Evolutionary conservation across 257 asterid species (phyloP).

Genomic region (Perilla frutescens): DNA sequence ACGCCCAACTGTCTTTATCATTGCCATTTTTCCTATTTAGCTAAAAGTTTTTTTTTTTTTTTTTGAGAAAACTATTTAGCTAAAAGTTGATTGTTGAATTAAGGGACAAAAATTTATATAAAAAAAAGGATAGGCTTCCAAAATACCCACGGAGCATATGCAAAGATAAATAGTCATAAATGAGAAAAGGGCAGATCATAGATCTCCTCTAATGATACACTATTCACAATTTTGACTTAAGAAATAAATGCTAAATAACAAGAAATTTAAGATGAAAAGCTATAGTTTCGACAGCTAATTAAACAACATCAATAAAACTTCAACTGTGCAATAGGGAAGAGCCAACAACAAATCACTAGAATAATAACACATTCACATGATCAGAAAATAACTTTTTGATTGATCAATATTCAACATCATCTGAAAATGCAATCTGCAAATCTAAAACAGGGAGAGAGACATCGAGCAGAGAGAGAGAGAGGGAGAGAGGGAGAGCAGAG

Average conservation of each 20-base stretch:
- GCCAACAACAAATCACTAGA: too few relatives aligned
- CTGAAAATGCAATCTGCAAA: too few relatives aligned
- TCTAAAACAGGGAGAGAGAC: too few relatives aligned
- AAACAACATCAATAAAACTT: not conserved
- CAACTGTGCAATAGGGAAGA: not conserved
- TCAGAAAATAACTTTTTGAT: too few relatives aligned
- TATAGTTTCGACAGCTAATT: not conserved
- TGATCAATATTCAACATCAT: too few relatives aligned
- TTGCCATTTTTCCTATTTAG: slow-evolving; percentile 10
- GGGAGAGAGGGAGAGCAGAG: too few relatives aligned
- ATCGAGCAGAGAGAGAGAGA: too few relatives aligned
- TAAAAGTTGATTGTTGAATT: not conserved
- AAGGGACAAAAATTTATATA: not conserved
- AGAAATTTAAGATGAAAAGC: not conserved
- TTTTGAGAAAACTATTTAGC: too few relatives aligned
- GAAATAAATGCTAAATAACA: too few relatives aligned
- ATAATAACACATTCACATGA: not conserved
- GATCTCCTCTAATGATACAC: too few relatives aligned
- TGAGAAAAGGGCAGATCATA: too few relatives aligned
- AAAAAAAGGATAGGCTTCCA: not conserved
- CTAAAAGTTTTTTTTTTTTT: slow-evolving; percentile 11
- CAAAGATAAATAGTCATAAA: not conserved
- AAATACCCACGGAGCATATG: not conserved
- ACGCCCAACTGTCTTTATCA: slow-evolving; percentile 29
- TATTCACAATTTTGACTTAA: too few relatives aligned